Conservation (phyloP, 1,284 basidiomycete genomes). For the Microbotryum saponariae region DNA sequence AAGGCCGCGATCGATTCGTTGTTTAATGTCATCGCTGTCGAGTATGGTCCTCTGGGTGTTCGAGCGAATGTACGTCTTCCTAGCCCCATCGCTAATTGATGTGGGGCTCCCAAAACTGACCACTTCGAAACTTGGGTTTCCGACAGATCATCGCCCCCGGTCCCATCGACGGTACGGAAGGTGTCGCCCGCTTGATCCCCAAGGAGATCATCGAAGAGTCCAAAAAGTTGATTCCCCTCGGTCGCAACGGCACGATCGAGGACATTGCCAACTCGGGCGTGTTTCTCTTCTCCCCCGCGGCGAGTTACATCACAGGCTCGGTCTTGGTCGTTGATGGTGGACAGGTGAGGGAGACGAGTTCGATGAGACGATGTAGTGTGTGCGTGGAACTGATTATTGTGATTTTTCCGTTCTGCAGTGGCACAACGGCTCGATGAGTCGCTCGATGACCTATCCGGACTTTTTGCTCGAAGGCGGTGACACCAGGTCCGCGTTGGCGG, state of each 20-base stretch:
- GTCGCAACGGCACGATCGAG: slow-evolving; percentile 54
- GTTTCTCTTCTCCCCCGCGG: slow-evolving; percentile 84
- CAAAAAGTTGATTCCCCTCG: slow-evolving; percentile 48
- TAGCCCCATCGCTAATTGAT: too few species aligned
- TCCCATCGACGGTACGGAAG: slow-evolving; percentile 76
- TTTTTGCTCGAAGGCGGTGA: background rate
- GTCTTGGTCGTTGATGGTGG: slow-evolving; percentile 34
- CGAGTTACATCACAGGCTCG: slow-evolving; percentile 47
- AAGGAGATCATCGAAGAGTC: slow-evolving; percentile 37
- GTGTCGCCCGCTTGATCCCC: slow-evolving; percentile 60
- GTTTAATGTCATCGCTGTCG: slow-evolving; percentile 70
- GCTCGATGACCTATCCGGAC: background rate
- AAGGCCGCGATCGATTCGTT: slow-evolving; percentile 91
- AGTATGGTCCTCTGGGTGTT: slow-evolving; percentile 90
- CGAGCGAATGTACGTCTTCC: slow-evolving; percentile 63
- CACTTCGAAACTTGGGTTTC: too few species aligned
- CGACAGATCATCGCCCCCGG: slow-evolving; percentile 35
- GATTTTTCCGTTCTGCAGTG: too few species aligned
- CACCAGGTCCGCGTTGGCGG: background rate
- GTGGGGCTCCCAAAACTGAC: background rate
- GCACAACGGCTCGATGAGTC: background rate
- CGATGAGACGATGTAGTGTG: too few species aligned
- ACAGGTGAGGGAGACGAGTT: background rate
- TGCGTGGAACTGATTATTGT: too few species aligned
- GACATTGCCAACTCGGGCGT: slow-evolving; percentile 75